Evolutionary conservation across 352 stramenopile genomes (phyloP), one percentile per base, ranked within the genome.

Genomic region (Globisporangium nagaii): DNA sequence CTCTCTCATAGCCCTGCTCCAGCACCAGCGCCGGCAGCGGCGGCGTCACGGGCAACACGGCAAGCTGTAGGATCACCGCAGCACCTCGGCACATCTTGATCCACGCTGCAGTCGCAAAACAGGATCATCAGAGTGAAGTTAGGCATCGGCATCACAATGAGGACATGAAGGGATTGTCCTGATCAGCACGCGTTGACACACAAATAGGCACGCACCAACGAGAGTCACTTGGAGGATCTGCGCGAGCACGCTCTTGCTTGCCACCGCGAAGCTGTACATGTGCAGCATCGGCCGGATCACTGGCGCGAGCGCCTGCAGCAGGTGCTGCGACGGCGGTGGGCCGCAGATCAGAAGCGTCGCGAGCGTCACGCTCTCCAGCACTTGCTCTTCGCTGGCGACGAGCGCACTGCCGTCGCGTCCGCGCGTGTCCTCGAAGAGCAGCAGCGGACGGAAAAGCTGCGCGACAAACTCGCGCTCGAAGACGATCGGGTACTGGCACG

Each of bases 231-330:
- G 63, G 43, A 93, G 40, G 15, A 56, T 51, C 30, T 79, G 24
- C 50, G 63, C 44, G 39, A 88, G 60, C 42, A 77, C 77, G 51
- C 74, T 89, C 49, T 90, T 94, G 63, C 81, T 91, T 8, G 32
- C 53, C 13, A 54, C 34, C 4, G 80, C 79, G 46, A 94, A 94
- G 13, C 65, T 73, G 44, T 86, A 85, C 45, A 92, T 66, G 35
- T 89, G 78, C n/a, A 90, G 44, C 9, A 92, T 57, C 13, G 84
- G 79, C 24, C 81, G 75, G 34, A 88, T 47, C 17, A 90, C 20
- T 5, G 73, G 71, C 2, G 66, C 64, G 2, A 90, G 50, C 4
- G 67, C 69, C 25, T 60, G 52, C n/a, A 90, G 54, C 10, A 90
- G 64, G 3, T 55, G 58, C 58, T 73, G 61, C 32, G 79, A 86